Conservation (phyloP, 208 protist genomes). For the Angomonas ambiguus region DNA sequence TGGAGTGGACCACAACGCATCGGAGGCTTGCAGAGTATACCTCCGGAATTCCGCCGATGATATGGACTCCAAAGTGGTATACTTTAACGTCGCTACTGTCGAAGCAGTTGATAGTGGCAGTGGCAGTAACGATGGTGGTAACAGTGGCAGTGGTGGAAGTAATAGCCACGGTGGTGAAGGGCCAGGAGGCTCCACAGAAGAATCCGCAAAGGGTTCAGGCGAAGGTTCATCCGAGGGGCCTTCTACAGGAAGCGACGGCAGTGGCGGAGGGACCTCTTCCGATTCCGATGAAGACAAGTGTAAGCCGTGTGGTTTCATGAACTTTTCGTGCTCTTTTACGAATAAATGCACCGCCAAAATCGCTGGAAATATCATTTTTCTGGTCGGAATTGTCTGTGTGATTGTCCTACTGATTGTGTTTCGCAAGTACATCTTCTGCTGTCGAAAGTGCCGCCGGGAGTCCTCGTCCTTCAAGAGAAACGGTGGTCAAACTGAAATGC, state of each 20-base stretch:
- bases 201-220: no score
- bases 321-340: conserved; percentile 21
- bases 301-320: conserved; percentile 17
- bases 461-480: no score
- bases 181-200: no score
- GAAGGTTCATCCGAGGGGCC: no score
- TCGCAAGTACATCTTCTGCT: conserved; percentile 24
- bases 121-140: no score
- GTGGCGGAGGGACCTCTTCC: conserved; percentile 13
- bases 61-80: conserved; percentile 28
- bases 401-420: conserved; percentile 21
- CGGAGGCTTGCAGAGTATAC: conserved; percentile 32
- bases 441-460: no score
- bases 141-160: no score
- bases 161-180: no score
- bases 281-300: conserved; percentile 16
- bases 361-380: conserved; percentile 15
- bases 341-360: conserved; percentile 18
- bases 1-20: conserved; percentile 5
- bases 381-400: conserved; percentile 12
- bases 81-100: conserved; percentile 24
- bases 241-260: conserved; percentile 53
- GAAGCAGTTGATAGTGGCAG: no score
- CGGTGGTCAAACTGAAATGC: no score
- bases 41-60: conserved; percentile 48